phyloP scores from a whole-genome alignment of 1,284 basidiomycete genomes.

The Marasmius fiardii region DNA sequence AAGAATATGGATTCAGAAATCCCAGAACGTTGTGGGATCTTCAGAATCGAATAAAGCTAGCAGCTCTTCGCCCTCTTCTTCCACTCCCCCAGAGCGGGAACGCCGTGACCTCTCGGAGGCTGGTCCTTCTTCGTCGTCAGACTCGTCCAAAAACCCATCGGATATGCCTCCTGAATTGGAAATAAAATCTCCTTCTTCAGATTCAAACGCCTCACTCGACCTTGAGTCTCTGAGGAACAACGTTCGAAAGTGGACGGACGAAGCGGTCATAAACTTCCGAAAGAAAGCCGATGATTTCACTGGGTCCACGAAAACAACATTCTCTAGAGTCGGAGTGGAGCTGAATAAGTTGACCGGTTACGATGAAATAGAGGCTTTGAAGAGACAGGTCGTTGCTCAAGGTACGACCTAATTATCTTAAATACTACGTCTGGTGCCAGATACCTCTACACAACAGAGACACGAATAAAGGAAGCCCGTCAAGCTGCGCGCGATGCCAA shows the following conservation, averaged over 20 bases:
- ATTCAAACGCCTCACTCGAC: constrained; percentile 12
- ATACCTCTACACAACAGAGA: constrained; percentile 45
- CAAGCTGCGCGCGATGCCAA: constrained; percentile 68
- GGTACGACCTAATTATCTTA: constrained; percentile 43
- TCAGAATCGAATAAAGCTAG: not conserved
- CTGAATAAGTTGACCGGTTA: constrained; percentile 89
- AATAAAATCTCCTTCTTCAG: not conserved
- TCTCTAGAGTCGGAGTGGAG: constrained; percentile 72
- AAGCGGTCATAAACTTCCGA: constrained; percentile 45
- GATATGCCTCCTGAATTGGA: not conserved
- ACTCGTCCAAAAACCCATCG: constrained; percentile 1
- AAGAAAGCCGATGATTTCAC: constrained; percentile 57
- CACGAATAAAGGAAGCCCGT: constrained; percentile 56
- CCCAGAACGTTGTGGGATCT: not conserved
- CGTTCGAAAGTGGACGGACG: constrained; percentile 49
- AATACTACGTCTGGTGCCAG: constrained; percentile 1
- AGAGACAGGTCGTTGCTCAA: constrained; percentile 74
- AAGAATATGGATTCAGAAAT: not conserved
- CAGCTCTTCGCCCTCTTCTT: constrained; percentile 1
- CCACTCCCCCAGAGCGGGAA: constrained; percentile 1
- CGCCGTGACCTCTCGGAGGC: not conserved
- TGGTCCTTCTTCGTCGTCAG: not conserved
- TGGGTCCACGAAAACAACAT: constrained; percentile 47
- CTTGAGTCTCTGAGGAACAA: constrained; percentile 30
- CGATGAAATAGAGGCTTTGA: constrained; percentile 83